Evolutionary conservation across 805 yeast species (phyloP).

Genomic region (Ogataea methanolica): DNA sequence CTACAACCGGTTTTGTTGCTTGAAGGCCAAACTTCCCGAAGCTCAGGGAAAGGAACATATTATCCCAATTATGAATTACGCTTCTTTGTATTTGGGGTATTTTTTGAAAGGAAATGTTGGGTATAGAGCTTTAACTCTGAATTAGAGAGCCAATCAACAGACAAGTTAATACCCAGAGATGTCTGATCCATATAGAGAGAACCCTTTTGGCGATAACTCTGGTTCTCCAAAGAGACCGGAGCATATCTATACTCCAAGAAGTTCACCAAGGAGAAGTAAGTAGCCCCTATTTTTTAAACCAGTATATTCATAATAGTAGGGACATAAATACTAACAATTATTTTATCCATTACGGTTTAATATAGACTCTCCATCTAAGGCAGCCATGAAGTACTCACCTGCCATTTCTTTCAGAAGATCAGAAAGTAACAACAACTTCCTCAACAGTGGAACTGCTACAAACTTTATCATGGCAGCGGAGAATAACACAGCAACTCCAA

Average conservation of each 20-base stretch:
- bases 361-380: slow-evolving; percentile 30
- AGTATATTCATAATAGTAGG: too few species aligned
- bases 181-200: slow-evolving; percentile 26
- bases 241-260: slow-evolving; percentile 25
- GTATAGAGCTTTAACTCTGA: too few species aligned
- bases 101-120: too few species aligned
- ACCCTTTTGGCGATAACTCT: slow-evolving; percentile 21
- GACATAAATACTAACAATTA: neutral
- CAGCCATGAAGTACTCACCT: slow-evolving; percentile 40
- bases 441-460: slow-evolving; percentile 34
- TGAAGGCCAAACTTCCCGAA: neutral
- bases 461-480: slow-evolving; percentile 33
- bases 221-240: slow-evolving; percentile 31
- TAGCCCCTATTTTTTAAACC: neutral
- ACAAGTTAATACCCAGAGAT: slow-evolving; percentile 4
- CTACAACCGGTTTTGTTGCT: neutral
- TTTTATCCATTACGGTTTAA: neutral
- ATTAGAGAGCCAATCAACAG: too few species aligned
- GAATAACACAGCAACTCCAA: slow-evolving; percentile 41
- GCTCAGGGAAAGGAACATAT: too few species aligned
- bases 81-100: too few species aligned
- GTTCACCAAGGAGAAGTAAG: slow-evolving; percentile 28
- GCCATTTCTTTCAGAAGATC: slow-evolving; percentile 36
- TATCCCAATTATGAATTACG: too few species aligned
- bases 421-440: slow-evolving; percentile 17